phyloP scores from a whole-genome alignment of 2,329 filamentous ascomycete genomes.

The Ascochyta fabae region DNA sequence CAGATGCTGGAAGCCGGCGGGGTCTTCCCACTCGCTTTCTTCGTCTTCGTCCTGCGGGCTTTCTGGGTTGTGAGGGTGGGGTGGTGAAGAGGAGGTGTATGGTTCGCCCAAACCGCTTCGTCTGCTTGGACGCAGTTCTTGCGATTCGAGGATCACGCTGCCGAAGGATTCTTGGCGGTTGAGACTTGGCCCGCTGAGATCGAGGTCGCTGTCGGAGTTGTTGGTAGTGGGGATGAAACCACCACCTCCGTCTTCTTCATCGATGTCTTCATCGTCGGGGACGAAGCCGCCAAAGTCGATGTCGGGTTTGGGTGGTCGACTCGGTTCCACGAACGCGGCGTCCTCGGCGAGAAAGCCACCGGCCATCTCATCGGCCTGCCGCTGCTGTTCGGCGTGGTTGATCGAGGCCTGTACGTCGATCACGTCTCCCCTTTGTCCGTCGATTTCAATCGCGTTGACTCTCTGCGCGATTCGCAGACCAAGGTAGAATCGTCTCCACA shows the following conservation, averaged over 20 bases:
- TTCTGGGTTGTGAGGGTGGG: not conserved
- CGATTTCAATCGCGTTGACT: slow-evolving; percentile 63
- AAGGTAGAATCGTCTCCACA: slow-evolving; percentile 67
- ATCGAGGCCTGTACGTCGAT: slow-evolving; percentile 43
- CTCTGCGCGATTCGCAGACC: slow-evolving; percentile 74
- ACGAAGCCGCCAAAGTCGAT: slow-evolving; percentile 28
- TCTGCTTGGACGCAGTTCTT: slow-evolving; percentile 34
- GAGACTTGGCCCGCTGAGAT: slow-evolving; percentile 11
- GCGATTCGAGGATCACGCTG: slow-evolving; percentile 36
- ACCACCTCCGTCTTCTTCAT: not conserved
- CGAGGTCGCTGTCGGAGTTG: slow-evolving; percentile 19
- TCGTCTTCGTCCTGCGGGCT: not conserved
- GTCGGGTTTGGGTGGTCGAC: slow-evolving; percentile 8
- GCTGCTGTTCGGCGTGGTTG: slow-evolving; percentile 34
- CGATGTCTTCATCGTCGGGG: slow-evolving; percentile 16
- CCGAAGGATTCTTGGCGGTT: slow-evolving; percentile 47
- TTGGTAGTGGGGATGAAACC: slow-evolving; percentile 17
- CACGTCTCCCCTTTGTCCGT: slow-evolving; percentile 37
- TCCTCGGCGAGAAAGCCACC: slow-evolving; percentile 57
- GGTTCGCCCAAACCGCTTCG: slow-evolving; percentile 31
- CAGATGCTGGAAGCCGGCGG: slow-evolving; percentile 5
- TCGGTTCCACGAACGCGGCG: slow-evolving; percentile 49
- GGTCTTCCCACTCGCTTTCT: slow-evolving; percentile 18
- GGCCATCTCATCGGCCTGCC: slow-evolving; percentile 39
- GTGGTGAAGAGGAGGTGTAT: not conserved